A percentile compares a stretch with the other conserved stretches of the same genome.
Evolutionary conservation across 2,329 filamentous ascomycete genomes (phyloP).

Genomic region (Cucurbitaria berberidis): DNA sequence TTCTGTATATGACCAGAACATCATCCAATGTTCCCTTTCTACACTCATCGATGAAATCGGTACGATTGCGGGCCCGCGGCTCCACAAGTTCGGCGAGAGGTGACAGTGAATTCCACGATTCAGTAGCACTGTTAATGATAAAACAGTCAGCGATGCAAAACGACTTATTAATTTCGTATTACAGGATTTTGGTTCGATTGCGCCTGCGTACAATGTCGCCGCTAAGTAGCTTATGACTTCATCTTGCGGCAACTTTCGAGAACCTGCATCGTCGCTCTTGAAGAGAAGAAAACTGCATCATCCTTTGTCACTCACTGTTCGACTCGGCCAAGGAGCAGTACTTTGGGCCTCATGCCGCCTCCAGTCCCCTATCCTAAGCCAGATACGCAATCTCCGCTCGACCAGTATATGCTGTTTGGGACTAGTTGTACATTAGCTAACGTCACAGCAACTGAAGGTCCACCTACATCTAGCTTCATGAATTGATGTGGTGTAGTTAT

Average conservation of each 20-base stretch:
- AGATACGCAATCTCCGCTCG: neutral
- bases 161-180: neutral
- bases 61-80: conserved; percentile 66
- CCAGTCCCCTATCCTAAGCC: conserved; percentile 10
- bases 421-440: neutral
- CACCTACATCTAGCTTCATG: conserved; percentile 3
- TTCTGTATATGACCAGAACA: conserved; percentile 71
- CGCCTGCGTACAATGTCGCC: neutral
- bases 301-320: conserved; percentile 61
- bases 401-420: neutral
- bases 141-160: neutral
- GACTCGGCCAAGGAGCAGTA: conserved; percentile 68
- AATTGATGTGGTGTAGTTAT: neutral
- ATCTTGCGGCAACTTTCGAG: too few relatives aligned
- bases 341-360: conserved; percentile 57
- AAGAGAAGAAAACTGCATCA: too few relatives aligned
- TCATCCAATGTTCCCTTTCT: conserved; percentile 69
- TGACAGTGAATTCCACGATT: conserved; percentile 67
- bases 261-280: neutral
- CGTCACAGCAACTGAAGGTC: neutral
- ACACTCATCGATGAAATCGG: conserved; percentile 73
- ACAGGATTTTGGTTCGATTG: neutral
- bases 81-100: conserved; percentile 69
- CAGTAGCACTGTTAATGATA: conserved; percentile 62
- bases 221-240: too few relatives aligned